Conservation (phyloP, 2,329 filamentous ascomycete genomes). For the Xylariaceae sp. region DNA sequence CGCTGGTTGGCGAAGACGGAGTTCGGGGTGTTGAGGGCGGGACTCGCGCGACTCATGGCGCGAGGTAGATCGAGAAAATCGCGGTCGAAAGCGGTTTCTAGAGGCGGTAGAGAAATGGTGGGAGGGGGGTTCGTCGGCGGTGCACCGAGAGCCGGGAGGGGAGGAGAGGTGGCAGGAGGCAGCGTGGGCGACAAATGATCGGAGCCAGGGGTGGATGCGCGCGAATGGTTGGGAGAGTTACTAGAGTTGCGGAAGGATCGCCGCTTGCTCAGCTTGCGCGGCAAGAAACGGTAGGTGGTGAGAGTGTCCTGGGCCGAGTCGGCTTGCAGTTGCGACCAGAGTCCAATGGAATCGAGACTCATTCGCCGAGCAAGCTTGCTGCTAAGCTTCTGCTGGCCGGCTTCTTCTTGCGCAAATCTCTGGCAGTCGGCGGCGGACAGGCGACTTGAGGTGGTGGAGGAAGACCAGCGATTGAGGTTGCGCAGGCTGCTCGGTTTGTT, state of each 20-base stretch:
- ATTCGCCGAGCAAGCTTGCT: slow-evolving; percentile 37
- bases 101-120: slow-evolving; percentile 38
- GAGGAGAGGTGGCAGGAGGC: slow-evolving; percentile 25
- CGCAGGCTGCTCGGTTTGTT: slow-evolving; percentile 39
- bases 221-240: slow-evolving; percentile 20
- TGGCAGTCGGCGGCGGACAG: slow-evolving; percentile 33
- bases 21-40: slow-evolving; percentile 21
- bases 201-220: background rate
- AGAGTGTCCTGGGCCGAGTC: slow-evolving; percentile 7
- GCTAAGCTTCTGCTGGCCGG: slow-evolving; percentile 27
- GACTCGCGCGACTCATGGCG: slow-evolving; percentile 24
- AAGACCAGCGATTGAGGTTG: slow-evolving; percentile 49
- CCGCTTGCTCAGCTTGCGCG: slow-evolving; percentile 28
- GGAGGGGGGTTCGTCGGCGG: slow-evolving; percentile 38
- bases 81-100: slow-evolving; percentile 30
- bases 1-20: slow-evolving; percentile 22
- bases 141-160: slow-evolving; percentile 27
- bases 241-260: slow-evolving; percentile 28
- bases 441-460: slow-evolving; percentile 47
- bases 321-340: slow-evolving; percentile 23
- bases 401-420: slow-evolving; percentile 23
- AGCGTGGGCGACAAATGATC: slow-evolving; percentile 30
- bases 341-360: slow-evolving; percentile 40
- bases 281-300: slow-evolving; percentile 20
- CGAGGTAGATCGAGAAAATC: slow-evolving; percentile 17